These are phyloP conservation scores for Rhizoclosmatium sp. DNA, from an alignment of 192 early-diverging fungal genomes.

Conservation along the genomic window DNA sequence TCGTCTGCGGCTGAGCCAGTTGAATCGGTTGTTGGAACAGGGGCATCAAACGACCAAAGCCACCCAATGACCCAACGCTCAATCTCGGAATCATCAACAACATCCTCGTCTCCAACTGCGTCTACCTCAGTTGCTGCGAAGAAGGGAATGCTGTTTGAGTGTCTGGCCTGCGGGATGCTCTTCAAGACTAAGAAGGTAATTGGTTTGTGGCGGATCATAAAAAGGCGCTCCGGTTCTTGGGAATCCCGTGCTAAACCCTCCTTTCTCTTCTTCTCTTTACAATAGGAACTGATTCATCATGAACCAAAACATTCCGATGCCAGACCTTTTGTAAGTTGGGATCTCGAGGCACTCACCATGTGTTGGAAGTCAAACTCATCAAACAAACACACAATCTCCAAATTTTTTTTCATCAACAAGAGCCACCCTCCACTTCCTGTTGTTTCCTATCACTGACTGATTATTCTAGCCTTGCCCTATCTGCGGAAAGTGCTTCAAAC, in stretches of 20 bases:
- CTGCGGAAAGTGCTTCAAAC: constrained; percentile 35
- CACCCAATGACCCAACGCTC: background rate
- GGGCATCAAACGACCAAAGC: no score
- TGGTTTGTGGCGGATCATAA: background rate
- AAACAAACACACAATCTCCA: background rate
- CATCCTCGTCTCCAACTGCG: background rate
- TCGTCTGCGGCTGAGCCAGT: no score
- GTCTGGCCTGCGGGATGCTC: constrained; percentile 13
- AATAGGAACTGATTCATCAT: constrained; percentile 34
- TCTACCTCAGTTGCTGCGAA: background rate
- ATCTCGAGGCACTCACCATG: background rate
- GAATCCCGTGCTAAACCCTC: background rate
- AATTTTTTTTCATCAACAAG: no score
- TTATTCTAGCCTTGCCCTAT: constrained; percentile 15
- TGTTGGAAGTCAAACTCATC: background rate
- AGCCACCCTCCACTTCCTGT: background rate
- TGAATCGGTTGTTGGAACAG: no score
- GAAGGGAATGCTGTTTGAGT: constrained; percentile 19
- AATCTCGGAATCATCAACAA: background rate
- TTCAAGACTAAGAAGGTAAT: constrained; percentile 38
- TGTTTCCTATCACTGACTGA: background rate
- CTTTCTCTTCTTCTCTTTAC: background rate
- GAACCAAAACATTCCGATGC: constrained; percentile 37
- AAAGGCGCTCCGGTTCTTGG: background rate
- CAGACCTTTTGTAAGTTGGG: constrained; percentile 23